These are phyloP conservation scores for Aspergillus ustus DNA, from an alignment of 2,329 filamentous ascomycete genomes.

Conservation along the genomic window DNA sequence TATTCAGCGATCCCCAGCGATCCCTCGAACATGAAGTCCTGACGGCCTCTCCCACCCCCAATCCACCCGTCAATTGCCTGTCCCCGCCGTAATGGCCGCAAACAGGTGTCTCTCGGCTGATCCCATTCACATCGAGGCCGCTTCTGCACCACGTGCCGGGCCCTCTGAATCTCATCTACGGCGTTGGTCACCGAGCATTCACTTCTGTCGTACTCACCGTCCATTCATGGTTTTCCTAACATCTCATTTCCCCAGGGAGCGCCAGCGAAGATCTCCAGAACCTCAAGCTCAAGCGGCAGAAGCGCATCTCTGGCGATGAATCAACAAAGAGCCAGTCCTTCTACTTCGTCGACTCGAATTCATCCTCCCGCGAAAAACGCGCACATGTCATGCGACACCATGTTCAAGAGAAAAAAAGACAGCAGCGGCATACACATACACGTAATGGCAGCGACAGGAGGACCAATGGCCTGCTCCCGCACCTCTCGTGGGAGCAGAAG, in stretches of 20 bases:
- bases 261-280: constrained; percentile 24
- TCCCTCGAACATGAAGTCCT: constrained; percentile 21
- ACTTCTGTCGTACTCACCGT: neutral
- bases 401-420: constrained; percentile 47
- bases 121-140: constrained; percentile 20
- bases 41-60: constrained; percentile 13
- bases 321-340: constrained; percentile 38
- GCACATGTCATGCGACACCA: constrained; percentile 52
- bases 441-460: constrained; percentile 22
- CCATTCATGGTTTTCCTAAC: constrained; percentile 15
- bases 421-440: constrained; percentile 34
- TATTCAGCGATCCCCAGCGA: neutral
- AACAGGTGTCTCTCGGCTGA: constrained; percentile 23
- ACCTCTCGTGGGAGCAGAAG: constrained; percentile 33
- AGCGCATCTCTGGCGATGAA: constrained; percentile 30
- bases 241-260: constrained; percentile 22
- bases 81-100: constrained; percentile 25
- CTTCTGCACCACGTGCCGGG: constrained; percentile 12
- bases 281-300: constrained; percentile 31
- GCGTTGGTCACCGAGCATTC: constrained; percentile 22
- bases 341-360: constrained; percentile 47
- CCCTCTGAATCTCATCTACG: constrained; percentile 21
- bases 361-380: constrained; percentile 47
- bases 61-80: constrained; percentile 14
- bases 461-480: constrained; percentile 21